Evolutionary conservation across 805 yeast genomes (phyloP).

Genomic region (Ascoidea rubescens): DNA sequence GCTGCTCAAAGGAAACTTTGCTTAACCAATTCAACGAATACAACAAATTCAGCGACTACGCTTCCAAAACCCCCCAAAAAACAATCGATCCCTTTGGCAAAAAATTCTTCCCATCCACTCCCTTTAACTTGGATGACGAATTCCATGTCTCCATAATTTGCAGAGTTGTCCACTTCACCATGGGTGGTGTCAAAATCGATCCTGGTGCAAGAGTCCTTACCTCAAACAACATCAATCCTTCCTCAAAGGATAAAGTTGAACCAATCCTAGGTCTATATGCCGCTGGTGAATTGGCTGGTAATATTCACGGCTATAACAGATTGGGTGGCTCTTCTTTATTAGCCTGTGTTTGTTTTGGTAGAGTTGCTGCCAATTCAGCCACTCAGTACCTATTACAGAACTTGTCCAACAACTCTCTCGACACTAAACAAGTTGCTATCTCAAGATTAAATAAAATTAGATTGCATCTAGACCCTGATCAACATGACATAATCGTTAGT

Average conservation of each 20-base stretch:
- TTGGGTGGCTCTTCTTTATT: constrained; percentile 41
- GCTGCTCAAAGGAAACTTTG: constrained; percentile 19
- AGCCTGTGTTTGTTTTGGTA: constrained; percentile 41
- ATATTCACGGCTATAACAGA: constrained; percentile 42
- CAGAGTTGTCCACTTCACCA: constrained; percentile 48
- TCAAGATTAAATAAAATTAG: constrained; percentile 27
- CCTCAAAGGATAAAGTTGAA: constrained; percentile 14
- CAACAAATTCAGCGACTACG: constrained; percentile 22
- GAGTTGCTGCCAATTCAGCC: constrained; percentile 27
- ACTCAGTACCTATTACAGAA: constrained; percentile 19
- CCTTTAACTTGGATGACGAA: constrained; percentile 21
- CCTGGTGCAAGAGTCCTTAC: constrained; percentile 26
- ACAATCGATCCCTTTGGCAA: constrained; percentile 27
- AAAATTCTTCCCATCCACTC: constrained; percentile 33
- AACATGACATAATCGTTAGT: constrained; percentile 22
- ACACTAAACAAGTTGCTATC: constrained; percentile 16
- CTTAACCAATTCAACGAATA: constrained; percentile 23
- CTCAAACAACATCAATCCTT: constrained; percentile 11
- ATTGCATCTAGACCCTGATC: constrained; percentile 28
- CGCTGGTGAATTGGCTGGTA: constrained; percentile 47
- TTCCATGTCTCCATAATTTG: constrained; percentile 41
- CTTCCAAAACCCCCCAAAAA: constrained; percentile 18
- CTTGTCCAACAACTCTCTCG: constrained; percentile 15
- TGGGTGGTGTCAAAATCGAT: constrained; percentile 53
- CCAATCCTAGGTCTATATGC: constrained; percentile 34